Evolutionary conservation across 768 basidiomycete species (phyloP), one percentile per base, ranked within the genome.

Genomic region (Pulveroboletus sp.): DNA sequence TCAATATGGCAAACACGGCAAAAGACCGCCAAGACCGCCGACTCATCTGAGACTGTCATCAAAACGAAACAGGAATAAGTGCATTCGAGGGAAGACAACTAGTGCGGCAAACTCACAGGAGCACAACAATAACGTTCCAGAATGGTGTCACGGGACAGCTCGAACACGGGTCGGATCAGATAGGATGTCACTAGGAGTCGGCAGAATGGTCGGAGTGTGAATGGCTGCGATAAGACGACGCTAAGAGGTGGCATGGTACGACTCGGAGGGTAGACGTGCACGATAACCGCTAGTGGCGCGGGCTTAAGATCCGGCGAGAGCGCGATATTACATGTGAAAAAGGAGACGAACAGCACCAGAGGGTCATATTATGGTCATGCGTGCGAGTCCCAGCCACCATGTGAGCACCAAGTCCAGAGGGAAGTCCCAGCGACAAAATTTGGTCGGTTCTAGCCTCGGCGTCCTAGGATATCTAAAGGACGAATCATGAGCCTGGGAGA

Each of bases 171-270:
- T 41, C 41, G 38, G 37, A 51, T 34, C 53, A 44, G 50, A 20
- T 11, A 24, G 20, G 36, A 11, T 23, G 19, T 39, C 36, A 14
- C 21, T 25, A 34, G 11, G 29, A 29, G 6, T n/a, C 4, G 43
- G 10, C 23, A 17, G 25, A 41, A 31, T 23, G 40, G 31, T 45
- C 61, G 62, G 59, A 53, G 49, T 56, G 25, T 31, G 43, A 61
- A 61, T 24, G 19, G 2, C 2, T 21, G 20, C 9, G 24, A 23
- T n/a, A 42, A 12, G 21, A 25, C 31, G n/a, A 34, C 8, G 27
- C 27, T 17, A 19, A n/a, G 16, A 44, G 23, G 21, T 20, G 17
- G 16, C 24, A 35, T 13, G 4, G n/a, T n/a, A n/a, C n/a, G n/a
- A n/a, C n/a, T n/a, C n/a, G 5, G 14, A 23, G 38, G n/a, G 27